These are phyloP conservation scores for Lojkania enalia DNA, from an alignment of 2,329 filamentous ascomycete genomes.

Conservation along the genomic window DNA sequence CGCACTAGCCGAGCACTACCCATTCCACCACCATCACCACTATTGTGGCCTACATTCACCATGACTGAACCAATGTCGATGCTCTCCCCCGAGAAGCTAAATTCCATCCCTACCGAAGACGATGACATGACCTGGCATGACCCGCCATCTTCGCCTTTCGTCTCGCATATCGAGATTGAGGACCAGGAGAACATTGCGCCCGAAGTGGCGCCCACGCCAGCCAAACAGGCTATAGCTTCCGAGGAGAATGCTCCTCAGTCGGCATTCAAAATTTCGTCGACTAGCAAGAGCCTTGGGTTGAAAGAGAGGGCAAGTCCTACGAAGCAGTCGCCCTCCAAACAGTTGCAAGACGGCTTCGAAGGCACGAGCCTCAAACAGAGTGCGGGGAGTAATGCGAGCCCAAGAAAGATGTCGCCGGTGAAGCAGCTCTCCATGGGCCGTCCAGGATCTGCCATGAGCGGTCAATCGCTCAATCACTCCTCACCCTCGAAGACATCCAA, in stretches of 20 bases:
- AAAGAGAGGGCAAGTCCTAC: conserved; percentile 35
- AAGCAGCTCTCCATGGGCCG: conserved; percentile 27
- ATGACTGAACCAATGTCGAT: conserved; percentile 40
- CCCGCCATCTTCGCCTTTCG: conserved; percentile 53
- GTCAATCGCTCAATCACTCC: conserved; percentile 27
- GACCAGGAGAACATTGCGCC: conserved; percentile 45
- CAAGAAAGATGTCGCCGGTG: conserved; percentile 31
- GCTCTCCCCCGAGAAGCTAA: conserved; percentile 36
- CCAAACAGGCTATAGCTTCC: conserved; percentile 23
- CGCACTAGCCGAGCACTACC: neutral
- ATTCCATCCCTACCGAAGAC: conserved; percentile 28
- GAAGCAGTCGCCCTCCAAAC: conserved; percentile 36
- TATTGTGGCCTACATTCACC: conserved; percentile 7
- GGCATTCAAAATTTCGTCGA: conserved; percentile 35
- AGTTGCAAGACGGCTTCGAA: conserved; percentile 31
- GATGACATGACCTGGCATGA: conserved; percentile 46
- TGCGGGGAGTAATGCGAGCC: conserved; percentile 17
- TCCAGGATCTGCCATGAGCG: conserved; percentile 31
- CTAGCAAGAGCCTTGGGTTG: conserved; percentile 31
- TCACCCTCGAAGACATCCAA: conserved; percentile 36
- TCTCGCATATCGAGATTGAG: conserved; percentile 48
- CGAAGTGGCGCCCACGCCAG: conserved; percentile 24
- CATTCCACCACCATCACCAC: conserved; percentile 2
- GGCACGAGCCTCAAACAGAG: conserved; percentile 15
- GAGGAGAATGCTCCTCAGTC: conserved; percentile 35